phyloP scores from a whole-genome alignment of 805 yeast species.

The Candida qinlingensis region DNA sequence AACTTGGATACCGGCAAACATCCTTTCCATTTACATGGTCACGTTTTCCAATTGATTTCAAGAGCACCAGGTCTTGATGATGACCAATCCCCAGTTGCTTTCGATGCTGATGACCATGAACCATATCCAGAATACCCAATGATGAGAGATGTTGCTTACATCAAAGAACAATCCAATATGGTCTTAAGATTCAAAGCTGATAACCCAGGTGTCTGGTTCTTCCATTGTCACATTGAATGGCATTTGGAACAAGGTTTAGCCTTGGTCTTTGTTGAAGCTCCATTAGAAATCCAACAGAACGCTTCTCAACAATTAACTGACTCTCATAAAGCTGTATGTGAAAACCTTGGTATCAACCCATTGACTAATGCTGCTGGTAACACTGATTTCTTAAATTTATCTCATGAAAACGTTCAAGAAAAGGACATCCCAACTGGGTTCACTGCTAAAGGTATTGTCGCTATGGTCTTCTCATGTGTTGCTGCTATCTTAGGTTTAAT shows the following conservation, averaged over 20 bases:
- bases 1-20: slow-evolving; percentile 78
- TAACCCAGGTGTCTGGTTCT: slow-evolving; percentile 97
- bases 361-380: slow-evolving; percentile 92
- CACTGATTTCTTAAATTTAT: slow-evolving; percentile 57
- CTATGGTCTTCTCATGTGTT: slow-evolving; percentile 83
- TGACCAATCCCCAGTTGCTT: slow-evolving; percentile 46
- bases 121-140: slow-evolving; percentile 71
- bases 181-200: slow-evolving; percentile 84
- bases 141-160: slow-evolving; percentile 77
- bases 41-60: slow-evolving; percentile 56
- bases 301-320: slow-evolving; percentile 54
- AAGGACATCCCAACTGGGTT: slow-evolving; percentile 76
- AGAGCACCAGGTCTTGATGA: slow-evolving; percentile 45
- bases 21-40: slow-evolving; percentile 79
- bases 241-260: slow-evolving; percentile 95
- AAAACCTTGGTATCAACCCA: slow-evolving; percentile 42
- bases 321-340: slow-evolving; percentile 57
- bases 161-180: slow-evolving; percentile 78
- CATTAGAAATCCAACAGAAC: slow-evolving; percentile 53
- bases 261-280: slow-evolving; percentile 76
- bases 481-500: slow-evolving; percentile 80
- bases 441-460: slow-evolving; percentile 93
- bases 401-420: slow-evolving; percentile 69
- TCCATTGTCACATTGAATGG: slow-evolving; percentile 99
- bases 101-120: slow-evolving; percentile 44